Percentiles rank a stretch among this genome's conserved stretches.
phyloP scores from a whole-genome alignment of 176 grass and related monocot species.

The bread wheat (Triticum aestivum) region DNA sequence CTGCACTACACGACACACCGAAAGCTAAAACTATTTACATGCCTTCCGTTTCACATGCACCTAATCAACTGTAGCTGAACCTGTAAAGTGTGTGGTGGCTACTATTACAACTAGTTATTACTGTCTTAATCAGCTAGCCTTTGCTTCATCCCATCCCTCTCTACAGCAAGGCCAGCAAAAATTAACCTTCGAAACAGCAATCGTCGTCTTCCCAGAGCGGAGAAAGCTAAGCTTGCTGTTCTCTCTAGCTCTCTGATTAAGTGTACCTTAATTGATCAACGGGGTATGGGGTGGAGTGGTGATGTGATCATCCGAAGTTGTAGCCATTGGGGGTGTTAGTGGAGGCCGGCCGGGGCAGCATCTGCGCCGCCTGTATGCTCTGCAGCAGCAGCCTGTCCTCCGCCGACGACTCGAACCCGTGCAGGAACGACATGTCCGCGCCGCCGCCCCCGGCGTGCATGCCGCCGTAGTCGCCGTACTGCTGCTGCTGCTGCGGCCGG shows the following conservation, averaged over 20 bases:
- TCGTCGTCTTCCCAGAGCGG: not conserved
- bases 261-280: slow-evolving; percentile 12
- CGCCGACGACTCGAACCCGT: slow-evolving; percentile 40
- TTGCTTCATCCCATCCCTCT: not conserved
- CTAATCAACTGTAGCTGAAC: not conserved
- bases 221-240: not conserved
- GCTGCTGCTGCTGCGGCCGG: slow-evolving; percentile 31
- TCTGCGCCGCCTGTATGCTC: slow-evolving; percentile 55
- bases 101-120: not conserved
- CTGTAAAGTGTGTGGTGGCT: not conserved
- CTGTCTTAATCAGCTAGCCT: not conserved
- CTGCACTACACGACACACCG: not conserved
- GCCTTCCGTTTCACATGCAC: slow-evolving; percentile 29
- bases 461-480: slow-evolving; percentile 1
- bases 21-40: slow-evolving; percentile 29
- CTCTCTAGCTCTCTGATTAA: not conserved
- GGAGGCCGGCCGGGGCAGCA: slow-evolving; percentile 50
- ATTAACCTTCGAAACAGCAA: not conserved
- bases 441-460: slow-evolving; percentile 2
- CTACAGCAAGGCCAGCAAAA: slow-evolving; percentile 11
- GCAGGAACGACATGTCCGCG: slow-evolving; percentile 31
- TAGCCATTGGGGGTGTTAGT: slow-evolving; percentile 67
- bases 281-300: not conserved
- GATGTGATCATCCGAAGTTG: slow-evolving; percentile 49
- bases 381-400: slow-evolving; percentile 62